A percentile compares a stretch with the other conserved stretches of the same genome.
phyloP scores from a whole-genome alignment of 148 eudicot genomes.

The Cornus suecica region DNA sequence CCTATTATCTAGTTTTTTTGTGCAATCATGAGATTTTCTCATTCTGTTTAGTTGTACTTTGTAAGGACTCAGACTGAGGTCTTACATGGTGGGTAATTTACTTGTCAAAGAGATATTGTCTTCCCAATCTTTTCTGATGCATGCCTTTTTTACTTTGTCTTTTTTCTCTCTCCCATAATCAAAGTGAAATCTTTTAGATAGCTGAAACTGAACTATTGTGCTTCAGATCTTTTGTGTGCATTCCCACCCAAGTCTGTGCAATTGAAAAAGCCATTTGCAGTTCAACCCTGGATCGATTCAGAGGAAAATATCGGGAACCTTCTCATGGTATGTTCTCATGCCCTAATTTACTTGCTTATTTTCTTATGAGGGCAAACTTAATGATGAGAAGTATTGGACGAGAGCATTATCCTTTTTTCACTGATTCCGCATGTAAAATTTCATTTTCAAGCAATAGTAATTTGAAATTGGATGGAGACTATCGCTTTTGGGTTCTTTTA shows the following conservation, averaged over 20 bases:
- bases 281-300: conserved; percentile 52
- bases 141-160: neutral
- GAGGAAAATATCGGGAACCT: conserved; percentile 55
- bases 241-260: conserved; percentile 56
- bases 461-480: no score
- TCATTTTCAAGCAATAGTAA: no score
- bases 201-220: conserved; percentile 7
- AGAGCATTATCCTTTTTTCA: no score
- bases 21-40: neutral
- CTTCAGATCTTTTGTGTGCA: conserved; percentile 41
- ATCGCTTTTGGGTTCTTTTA: no score
- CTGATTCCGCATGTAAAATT: no score
- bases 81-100: neutral
- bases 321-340: conserved; percentile 38
- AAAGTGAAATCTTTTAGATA: neutral
- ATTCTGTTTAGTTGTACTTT: neutral
- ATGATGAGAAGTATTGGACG: neutral
- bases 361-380: neutral
- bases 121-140: neutral
- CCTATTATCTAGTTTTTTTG: neutral
- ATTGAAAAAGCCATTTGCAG: conserved; percentile 44
- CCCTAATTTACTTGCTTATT: neutral
- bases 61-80: neutral
- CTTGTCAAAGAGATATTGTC: neutral
- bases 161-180: neutral